phyloP scores from a whole-genome alignment of 2,329 filamentous ascomycete species.

The Phaeosphaeriaceae sp. region DNA sequence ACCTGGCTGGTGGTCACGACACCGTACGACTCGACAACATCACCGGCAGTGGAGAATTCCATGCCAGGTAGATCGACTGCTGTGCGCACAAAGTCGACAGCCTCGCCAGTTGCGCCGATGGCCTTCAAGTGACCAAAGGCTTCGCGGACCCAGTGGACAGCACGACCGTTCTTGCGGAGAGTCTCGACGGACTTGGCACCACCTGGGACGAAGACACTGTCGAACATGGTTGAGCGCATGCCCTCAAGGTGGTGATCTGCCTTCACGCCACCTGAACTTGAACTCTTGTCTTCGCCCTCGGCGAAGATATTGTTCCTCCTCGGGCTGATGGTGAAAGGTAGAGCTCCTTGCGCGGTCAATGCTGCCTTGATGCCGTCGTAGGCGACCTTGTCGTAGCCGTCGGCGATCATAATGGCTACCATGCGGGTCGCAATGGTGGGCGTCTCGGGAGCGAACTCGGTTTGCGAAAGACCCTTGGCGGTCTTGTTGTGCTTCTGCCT shows the following conservation, averaged over 20 bases:
- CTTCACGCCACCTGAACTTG: conserved; percentile 62
- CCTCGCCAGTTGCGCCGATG: conserved; percentile 79
- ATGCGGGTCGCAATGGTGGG: conserved; percentile 75
- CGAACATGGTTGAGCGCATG: conserved; percentile 81
- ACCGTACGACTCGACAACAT: conserved; percentile 74
- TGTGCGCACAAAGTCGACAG: conserved; percentile 67
- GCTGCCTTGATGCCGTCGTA: conserved; percentile 72
- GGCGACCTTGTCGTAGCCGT: conserved; percentile 74
- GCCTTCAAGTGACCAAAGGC: conserved; percentile 84
- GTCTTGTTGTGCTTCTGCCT: conserved; percentile 72
- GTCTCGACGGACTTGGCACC: conserved; percentile 70
- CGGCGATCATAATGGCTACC: conserved; percentile 78
- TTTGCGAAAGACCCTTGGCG: conserved; percentile 72
- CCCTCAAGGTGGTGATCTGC: conserved; percentile 84
- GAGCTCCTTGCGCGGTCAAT: conserved; percentile 67
- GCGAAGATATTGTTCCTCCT: conserved; percentile 72
- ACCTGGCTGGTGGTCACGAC: conserved; percentile 72
- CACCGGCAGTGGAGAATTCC: conserved; percentile 56
- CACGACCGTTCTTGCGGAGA: conserved; percentile 74
- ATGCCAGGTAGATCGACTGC: conserved; percentile 57
- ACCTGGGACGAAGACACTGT: conserved; percentile 79
- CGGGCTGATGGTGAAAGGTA: conserved; percentile 76
- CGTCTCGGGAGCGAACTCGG: conserved; percentile 69
- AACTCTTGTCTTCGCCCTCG: conserved; percentile 63
- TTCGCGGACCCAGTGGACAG: conserved; percentile 79